Percentiles rank a stretch among this genome's conserved stretches.
phyloP scores from a whole-genome alignment of 192 early-diverging fungal species.

The Chytriomyces sp. region DNA sequence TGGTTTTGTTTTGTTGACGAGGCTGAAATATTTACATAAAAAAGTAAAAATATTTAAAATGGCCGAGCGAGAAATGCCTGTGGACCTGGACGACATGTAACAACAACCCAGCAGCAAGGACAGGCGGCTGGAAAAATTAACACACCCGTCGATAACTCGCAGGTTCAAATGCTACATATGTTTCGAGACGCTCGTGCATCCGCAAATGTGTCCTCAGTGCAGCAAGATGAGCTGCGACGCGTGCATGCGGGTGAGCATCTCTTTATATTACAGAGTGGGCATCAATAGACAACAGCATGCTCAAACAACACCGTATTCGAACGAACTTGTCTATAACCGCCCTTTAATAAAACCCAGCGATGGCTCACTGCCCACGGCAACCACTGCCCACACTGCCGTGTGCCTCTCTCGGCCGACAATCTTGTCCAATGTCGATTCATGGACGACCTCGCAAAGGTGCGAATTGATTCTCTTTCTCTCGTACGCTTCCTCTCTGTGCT shows the following conservation, averaged over 20 bases:
- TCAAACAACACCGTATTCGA: background rate
- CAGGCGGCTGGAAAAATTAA: background rate
- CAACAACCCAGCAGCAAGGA: background rate
- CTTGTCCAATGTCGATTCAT: slow-evolving; percentile 57
- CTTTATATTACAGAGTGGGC: background rate
- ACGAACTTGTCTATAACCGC: background rate
- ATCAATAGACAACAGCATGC: no score
- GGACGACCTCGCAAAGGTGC: slow-evolving; percentile 48
- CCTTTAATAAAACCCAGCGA: slow-evolving; percentile 37
- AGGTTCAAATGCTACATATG: slow-evolving; percentile 62
- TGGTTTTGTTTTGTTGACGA: no score
- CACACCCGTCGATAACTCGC: background rate
- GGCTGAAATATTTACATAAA: no score
- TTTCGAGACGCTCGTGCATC: slow-evolving; percentile 45
- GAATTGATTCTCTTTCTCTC: background rate
- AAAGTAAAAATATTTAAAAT: no score
- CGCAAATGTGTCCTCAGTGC: slow-evolving; percentile 55
- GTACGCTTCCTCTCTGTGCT: no score
- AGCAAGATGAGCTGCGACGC: slow-evolving; percentile 54
- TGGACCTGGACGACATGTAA: background rate
- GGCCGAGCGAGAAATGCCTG: no score
- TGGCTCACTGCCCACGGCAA: slow-evolving; percentile 45
- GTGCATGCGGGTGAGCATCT: slow-evolving; percentile 45
- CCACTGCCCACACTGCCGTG: slow-evolving; percentile 58
- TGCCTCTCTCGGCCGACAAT: slow-evolving; percentile 23